Evolutionary conservation across 1,284 basidiomycete genomes (phyloP).

Genomic region (Mycosarcoma maydis): DNA sequence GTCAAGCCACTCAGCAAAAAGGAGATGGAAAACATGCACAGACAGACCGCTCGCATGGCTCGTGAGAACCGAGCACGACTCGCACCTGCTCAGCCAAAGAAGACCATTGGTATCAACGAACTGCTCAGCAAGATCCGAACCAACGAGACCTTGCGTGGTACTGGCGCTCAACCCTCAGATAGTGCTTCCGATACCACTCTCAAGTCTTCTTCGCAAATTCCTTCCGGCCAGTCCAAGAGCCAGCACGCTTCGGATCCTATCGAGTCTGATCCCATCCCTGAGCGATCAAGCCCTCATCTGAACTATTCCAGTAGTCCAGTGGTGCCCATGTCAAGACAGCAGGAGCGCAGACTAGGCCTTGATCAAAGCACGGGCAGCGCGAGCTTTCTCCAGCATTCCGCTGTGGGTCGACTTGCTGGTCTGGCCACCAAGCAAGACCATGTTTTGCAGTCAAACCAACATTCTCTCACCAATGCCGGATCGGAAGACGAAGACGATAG

Average conservation of each 20-base stretch:
- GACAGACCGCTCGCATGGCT: slow-evolving; percentile 51
- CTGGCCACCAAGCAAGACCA: slow-evolving; percentile 27
- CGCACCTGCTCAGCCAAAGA: slow-evolving; percentile 34
- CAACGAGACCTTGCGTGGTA: slow-evolving; percentile 12
- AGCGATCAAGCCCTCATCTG: slow-evolving; percentile 29
- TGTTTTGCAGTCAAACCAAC: neutral
- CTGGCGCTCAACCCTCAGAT: slow-evolving; percentile 2
- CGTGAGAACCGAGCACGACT: slow-evolving; percentile 50
- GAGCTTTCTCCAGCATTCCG: slow-evolving; percentile 5
- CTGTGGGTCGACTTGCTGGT: slow-evolving; percentile 14
- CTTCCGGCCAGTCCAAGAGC: slow-evolving; percentile 38
- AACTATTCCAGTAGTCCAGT: slow-evolving; percentile 33
- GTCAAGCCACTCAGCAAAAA: slow-evolving; percentile 55
- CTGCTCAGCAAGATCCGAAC: slow-evolving; percentile 50
- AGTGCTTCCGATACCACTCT: slow-evolving; percentile 3
- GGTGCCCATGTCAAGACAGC: slow-evolving; percentile 29
- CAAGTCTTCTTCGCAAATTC: slow-evolving; percentile 39
- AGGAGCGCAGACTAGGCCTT: slow-evolving; percentile 26
- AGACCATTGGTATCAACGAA: slow-evolving; percentile 50
- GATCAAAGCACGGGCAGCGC: slow-evolving; percentile 22
- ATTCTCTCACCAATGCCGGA: slow-evolving; percentile 1
- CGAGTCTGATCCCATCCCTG: slow-evolving; percentile 42
- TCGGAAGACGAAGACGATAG: slow-evolving; percentile 19
- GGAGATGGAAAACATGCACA: slow-evolving; percentile 58
- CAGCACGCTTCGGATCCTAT: slow-evolving; percentile 45